Evolutionary conservation across 2,329 filamentous ascomycete genomes (phyloP), one percentile per base, ranked within the genome.

Genomic region (Penicillium palitans): DNA sequence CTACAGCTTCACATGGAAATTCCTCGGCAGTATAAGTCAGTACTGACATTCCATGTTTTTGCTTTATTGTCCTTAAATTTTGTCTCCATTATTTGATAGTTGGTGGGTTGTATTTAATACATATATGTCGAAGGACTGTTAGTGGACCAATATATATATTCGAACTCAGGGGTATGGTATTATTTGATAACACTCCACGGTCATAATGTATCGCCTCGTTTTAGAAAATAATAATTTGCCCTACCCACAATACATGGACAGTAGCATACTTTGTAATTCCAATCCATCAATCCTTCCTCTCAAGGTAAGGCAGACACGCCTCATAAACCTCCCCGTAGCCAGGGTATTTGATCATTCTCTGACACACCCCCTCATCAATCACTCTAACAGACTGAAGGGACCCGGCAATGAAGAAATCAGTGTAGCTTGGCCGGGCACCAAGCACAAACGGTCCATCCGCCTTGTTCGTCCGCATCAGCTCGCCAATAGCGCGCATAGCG

Each of bases 381-480:
- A 70, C 52, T 47, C 69, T 73, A 39, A 70, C 69, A 59, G 58
- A 66, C 65, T 76, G 72, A 6, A 79, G 58, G 2, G 64, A 60
- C 6, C 75, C 76, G 10, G 73, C 72, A 60, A 79, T 69, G 39
- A 76, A 76, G 60, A 79, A 79, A 55, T 78, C 77, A 17, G 72
- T 72, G 33, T 66, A 67, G 54, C 69, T 77, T 27, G 75, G 74
- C 45, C 41, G n/a, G 1, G 62, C 63, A 10, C 76, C 76, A 48
- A 78, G 61, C 55, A 78, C 66, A 66, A 79, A 79, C 24, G 74
- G 75, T 2, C 76, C 76, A 0, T 74, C 69, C 1, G 61, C 70
- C 44, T 66, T 66, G 52, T 77, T 56, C 24, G 68, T 75, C 54
- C 46, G 69, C 59, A 78, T 68, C 57, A 78, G 42, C 59, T 72